Conservation (phyloP, 1,284 basidiomycete species). For the Boletus semigastroideus region DNA sequence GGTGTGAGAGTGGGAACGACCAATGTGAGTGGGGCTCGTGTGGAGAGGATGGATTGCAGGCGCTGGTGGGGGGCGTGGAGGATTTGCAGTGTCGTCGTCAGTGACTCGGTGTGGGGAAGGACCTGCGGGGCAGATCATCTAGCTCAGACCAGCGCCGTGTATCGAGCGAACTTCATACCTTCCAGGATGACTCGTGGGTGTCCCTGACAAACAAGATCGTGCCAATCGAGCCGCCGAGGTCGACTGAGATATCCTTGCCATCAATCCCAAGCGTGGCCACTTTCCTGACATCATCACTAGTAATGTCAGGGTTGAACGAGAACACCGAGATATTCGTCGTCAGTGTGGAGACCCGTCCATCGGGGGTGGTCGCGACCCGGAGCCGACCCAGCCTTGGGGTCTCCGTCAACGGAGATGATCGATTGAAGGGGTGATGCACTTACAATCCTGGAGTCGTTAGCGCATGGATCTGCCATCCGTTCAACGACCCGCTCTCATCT, state of each 20-base stretch:
- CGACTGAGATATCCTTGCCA: constrained; percentile 1
- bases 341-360: constrained; percentile 9
- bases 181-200: constrained; percentile 15
- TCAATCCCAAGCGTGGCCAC: constrained; percentile 12
- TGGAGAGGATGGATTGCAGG: constrained; percentile 61
- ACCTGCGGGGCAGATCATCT: constrained; percentile 3
- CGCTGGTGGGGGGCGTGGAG: constrained; percentile 38
- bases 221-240: background rate
- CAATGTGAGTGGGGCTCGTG: constrained; percentile 51
- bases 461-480: constrained; percentile 61
- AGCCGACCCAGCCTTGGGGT: constrained; percentile 28
- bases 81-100: background rate
- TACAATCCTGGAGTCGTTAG: constrained; percentile 62
- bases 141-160: background rate
- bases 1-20: constrained; percentile 52
- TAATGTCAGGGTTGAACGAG: constrained; percentile 10
- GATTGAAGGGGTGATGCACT: constrained; percentile 10
- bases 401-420: background rate
- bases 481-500: constrained; percentile 59
- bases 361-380: constrained; percentile 8
- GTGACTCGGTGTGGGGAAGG: background rate
- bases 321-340: constrained; percentile 29
- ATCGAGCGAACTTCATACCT: constrained; percentile 16
- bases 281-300: background rate
- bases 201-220: constrained; percentile 15